These are phyloP conservation scores for Juncus inflexus DNA, from an alignment of 176 grass and related monocot genomes.

Conservation along the genomic window DNA sequence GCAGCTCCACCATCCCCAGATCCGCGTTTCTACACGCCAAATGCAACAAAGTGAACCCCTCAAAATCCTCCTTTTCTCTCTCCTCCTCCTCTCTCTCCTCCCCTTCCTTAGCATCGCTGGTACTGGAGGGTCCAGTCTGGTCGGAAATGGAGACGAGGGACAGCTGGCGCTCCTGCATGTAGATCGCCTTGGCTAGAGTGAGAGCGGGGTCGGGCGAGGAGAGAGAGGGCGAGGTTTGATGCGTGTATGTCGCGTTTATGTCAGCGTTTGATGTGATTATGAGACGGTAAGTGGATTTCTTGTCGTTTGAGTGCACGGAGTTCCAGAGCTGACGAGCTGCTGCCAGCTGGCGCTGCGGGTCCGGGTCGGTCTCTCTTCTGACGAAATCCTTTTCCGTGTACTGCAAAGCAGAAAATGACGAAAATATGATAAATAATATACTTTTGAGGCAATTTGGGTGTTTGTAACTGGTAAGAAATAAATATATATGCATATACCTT, in stretches of 20 bases:
- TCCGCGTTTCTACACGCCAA: constrained; percentile 71
- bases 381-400: constrained; percentile 90
- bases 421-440: not conserved
- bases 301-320: constrained; percentile 64
- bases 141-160: constrained; percentile 32
- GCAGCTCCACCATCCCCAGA: constrained; percentile 90
- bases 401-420: constrained; percentile 47
- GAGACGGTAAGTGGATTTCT: constrained; percentile 66
- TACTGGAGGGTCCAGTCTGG: constrained; percentile 10
- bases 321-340: constrained; percentile 74
- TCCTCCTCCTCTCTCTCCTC: constrained; percentile 4
- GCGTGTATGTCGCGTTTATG: constrained; percentile 58
- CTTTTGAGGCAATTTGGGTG: too few relatives aligned
- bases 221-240: constrained; percentile 18
- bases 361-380: constrained; percentile 25
- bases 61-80: constrained; percentile 15
- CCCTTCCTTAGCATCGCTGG: not conserved
- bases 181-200: constrained; percentile 70
- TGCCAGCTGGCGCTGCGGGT: constrained; percentile 44
- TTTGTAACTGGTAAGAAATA: not conserved
- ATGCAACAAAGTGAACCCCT: constrained; percentile 84
- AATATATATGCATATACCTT: constrained; percentile 52
- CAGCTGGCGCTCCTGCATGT: constrained; percentile 64
- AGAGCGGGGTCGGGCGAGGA: constrained; percentile 36
- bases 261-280: constrained; percentile 70